These are phyloP conservation scores for Hemileia vastatrix DNA, from an alignment of 1,284 basidiomycete species.

Conservation along the genomic window DNA sequence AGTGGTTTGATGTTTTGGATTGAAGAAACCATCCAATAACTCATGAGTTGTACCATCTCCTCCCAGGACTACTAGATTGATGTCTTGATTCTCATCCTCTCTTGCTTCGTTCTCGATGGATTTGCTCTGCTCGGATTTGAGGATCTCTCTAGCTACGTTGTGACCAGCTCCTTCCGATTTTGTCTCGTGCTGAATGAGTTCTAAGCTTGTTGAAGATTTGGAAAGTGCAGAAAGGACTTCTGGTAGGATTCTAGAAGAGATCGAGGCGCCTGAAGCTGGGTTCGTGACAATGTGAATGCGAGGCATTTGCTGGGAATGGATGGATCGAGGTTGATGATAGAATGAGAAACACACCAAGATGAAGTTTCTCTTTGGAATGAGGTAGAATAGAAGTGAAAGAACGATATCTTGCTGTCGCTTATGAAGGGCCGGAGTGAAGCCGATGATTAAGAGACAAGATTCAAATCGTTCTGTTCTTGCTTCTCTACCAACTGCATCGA, in stretches of 20 bases:
- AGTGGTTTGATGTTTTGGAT: slow-evolving; percentile 37
- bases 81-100: neutral
- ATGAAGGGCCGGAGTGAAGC: too few relatives aligned
- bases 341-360: too few relatives aligned
- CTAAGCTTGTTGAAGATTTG: slow-evolving; percentile 9
- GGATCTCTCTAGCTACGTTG: slow-evolving; percentile 23
- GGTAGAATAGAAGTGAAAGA: too few relatives aligned
- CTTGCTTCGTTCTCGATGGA: neutral
- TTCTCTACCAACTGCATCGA: too few relatives aligned
- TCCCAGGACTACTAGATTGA: too few relatives aligned
- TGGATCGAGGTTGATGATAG: too few relatives aligned
- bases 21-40: slow-evolving; percentile 57
- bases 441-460: too few relatives aligned
- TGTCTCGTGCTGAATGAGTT: slow-evolving; percentile 7
- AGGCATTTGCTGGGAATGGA: too few relatives aligned
- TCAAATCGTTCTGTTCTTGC: too few relatives aligned
- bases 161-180: slow-evolving; percentile 22
- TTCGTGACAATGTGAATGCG: too few relatives aligned
- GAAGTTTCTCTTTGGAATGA: too few relatives aligned
- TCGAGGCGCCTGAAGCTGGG: slow-evolving; percentile 10
- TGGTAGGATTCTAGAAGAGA: neutral
- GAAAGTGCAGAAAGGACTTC: neutral
- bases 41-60: slow-evolving; percentile 84
- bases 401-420: too few relatives aligned
- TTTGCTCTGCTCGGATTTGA: neutral